These are phyloP conservation scores for Candida insectalens DNA, from an alignment of 805 yeast species.

Conservation along the genomic window DNA sequence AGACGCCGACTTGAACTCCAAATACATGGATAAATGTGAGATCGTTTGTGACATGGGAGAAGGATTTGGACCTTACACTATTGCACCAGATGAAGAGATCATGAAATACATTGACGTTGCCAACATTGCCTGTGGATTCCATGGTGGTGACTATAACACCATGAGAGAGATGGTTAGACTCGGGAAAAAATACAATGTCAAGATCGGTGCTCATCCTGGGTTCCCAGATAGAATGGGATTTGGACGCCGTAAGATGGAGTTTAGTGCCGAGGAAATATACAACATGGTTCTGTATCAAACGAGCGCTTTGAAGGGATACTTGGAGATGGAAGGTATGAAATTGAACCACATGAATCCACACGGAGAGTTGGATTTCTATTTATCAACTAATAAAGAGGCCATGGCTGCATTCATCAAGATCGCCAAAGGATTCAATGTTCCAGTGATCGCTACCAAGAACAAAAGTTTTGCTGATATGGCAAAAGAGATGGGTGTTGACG, in stretches of 20 bases:
- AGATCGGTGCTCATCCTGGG: constrained; percentile 32
- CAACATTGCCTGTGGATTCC: constrained; percentile 32
- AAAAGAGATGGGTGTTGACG: constrained; percentile 22
- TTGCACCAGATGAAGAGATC: constrained; percentile 31
- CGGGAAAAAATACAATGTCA: constrained; percentile 26
- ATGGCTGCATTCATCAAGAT: constrained; percentile 28
- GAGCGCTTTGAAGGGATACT: constrained; percentile 28
- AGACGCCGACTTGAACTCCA: constrained; percentile 11
- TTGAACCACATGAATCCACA: constrained; percentile 28
- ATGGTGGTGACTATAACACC: constrained; percentile 29
- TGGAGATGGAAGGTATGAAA: constrained; percentile 26
- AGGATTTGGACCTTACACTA: constrained; percentile 28
- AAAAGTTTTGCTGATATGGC: constrained; percentile 21
- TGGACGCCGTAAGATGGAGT: constrained; percentile 28
- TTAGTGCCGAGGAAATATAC: constrained; percentile 28
- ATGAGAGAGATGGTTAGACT: constrained; percentile 26
- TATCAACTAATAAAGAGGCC: constrained; percentile 25
- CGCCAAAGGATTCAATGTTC: constrained; percentile 26
- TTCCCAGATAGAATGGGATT: constrained; percentile 30
- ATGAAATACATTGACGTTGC: constrained; percentile 31
- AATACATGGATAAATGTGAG: constrained; percentile 19
- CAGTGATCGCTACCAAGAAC: constrained; percentile 29
- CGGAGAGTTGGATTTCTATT: constrained; percentile 29
- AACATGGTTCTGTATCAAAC: constrained; percentile 28
- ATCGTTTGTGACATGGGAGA: constrained; percentile 29